phyloP scores from a whole-genome alignment of 2,329 filamentous ascomycete species.

The Grosmannia penicillata region DNA sequence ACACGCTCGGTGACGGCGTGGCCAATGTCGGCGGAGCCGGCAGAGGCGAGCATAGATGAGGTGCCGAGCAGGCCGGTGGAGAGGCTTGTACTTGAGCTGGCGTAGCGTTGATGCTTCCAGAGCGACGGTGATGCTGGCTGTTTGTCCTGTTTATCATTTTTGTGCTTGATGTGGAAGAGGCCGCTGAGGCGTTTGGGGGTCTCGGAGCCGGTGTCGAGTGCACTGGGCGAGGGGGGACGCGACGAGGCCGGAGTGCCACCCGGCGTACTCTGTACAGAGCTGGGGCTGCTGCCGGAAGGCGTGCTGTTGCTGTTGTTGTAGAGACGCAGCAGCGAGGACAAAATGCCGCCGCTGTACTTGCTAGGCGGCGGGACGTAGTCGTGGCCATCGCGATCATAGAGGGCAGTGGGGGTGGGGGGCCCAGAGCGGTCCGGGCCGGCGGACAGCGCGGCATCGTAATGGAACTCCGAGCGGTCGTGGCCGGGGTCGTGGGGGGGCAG shows the following conservation, averaged over 20 bases:
- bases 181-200: conserved; percentile 21
- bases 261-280: conserved; percentile 27
- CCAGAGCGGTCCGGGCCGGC: conserved; percentile 11
- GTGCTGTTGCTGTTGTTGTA: conserved; percentile 33
- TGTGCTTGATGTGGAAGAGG: conserved; percentile 24
- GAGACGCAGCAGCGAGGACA: conserved; percentile 58
- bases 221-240: conserved; percentile 24
- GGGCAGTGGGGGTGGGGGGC: conserved; percentile 21
- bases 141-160: conserved; percentile 14
- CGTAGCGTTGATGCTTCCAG: conserved; percentile 7
- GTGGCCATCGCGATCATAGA: conserved; percentile 43
- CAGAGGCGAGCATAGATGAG: conserved; percentile 34
- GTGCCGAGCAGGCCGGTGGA: conserved; percentile 36
- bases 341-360: conserved; percentile 57
- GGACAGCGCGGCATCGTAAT: conserved; percentile 9
- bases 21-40: conserved; percentile 27
- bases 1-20: conserved; percentile 29
- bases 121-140: too few relatives aligned
- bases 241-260: conserved; percentile 26
- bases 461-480: conserved; percentile 2
- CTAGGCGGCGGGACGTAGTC: conserved; percentile 51
- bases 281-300: conserved; percentile 9
- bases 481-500: not conserved
- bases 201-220: conserved; percentile 7
- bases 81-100: conserved; percentile 20